Evolutionary conservation across 2,329 filamentous ascomycete species (phyloP).

Genomic region (Sphaerulina musiva): DNA sequence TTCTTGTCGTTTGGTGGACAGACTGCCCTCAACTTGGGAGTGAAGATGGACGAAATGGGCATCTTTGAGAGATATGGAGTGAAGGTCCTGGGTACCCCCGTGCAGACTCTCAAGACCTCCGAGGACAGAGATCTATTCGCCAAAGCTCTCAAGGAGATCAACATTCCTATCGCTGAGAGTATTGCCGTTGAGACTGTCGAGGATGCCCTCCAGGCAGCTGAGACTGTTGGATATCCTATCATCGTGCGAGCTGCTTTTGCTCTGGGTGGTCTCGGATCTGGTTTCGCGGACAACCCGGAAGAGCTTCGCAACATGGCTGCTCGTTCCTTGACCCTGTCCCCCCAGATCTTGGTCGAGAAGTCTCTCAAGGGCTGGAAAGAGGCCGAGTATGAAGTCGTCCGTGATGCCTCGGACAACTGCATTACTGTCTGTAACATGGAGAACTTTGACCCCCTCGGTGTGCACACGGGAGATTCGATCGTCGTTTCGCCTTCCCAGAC

Average conservation of each 20-base stretch:
- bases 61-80: constrained; percentile 93
- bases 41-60: constrained; percentile 93
- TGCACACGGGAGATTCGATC: constrained; percentile 97
- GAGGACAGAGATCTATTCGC: constrained; percentile 96
- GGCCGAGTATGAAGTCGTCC: constrained; percentile 96
- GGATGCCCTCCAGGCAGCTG: constrained; percentile 81
- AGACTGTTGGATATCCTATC: constrained; percentile 87
- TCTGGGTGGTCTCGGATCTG: constrained; percentile 89
- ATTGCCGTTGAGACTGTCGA: constrained; percentile 88
- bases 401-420: constrained; percentile 96
- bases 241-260: constrained; percentile 97
- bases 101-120: constrained; percentile 86
- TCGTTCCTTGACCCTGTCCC: constrained; percentile 83
- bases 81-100: constrained; percentile 89
- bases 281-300: constrained; percentile 88
- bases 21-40: constrained; percentile 92
- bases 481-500: constrained; percentile 97
- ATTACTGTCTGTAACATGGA: constrained; percentile 99
- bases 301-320: constrained; percentile 92
- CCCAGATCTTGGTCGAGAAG: constrained; percentile 96
- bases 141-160: constrained; percentile 90
- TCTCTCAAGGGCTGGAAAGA: constrained; percentile 99
- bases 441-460: constrained; percentile 95
- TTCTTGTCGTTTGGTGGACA: constrained; percentile 96
- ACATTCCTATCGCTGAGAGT: constrained; percentile 95